Percentiles rank a stretch among this genome's conserved stretches.
Conservation (phyloP, 257 asterid genomes). For the Oldenlandia corymbosa region DNA sequence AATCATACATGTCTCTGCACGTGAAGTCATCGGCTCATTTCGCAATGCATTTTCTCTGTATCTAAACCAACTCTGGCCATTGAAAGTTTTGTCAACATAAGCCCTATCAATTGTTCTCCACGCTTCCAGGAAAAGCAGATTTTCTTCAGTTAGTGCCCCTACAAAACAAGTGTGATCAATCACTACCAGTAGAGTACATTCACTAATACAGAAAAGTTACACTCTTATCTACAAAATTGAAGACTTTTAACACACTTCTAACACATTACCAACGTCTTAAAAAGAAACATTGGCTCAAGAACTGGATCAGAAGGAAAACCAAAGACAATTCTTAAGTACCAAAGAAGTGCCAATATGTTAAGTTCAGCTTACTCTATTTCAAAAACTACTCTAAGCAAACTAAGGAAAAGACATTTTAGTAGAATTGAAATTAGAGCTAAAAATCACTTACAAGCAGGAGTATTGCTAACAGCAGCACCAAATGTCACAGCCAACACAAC, state of each 20-base stretch:
- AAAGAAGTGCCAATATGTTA: not conserved
- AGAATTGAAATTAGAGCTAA: not conserved
- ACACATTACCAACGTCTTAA: not conserved
- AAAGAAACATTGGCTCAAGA: not conserved
- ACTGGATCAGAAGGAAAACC: not conserved
- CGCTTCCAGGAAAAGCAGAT: conserved; percentile 91
- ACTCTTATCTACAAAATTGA: not conserved
- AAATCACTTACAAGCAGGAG: conserved; percentile 61
- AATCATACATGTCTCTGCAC: conserved; percentile 85
- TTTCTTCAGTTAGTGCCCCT: conserved; percentile 94
- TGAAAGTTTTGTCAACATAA: conserved; percentile 84
- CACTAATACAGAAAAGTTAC: not conserved
- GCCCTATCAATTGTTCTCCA: conserved; percentile 98
- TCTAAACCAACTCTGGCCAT: conserved; percentile 98
- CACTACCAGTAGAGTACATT: conserved; percentile 1
- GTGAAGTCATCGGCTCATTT: conserved; percentile 82
- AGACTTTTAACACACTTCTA: not conserved
- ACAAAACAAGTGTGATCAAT: conserved; percentile 15
- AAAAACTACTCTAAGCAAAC: not conserved
- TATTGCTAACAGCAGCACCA: conserved; percentile 44
- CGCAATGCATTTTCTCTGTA: conserved; percentile 94
- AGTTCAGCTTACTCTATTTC: not conserved
- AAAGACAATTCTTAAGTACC: not conserved
- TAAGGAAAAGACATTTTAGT: not conserved
- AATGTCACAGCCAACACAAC: conserved; percentile 65